These are phyloP conservation scores for Boletus sp. DNA, from an alignment of 1,284 basidiomycete species.

Conservation along the genomic window DNA sequence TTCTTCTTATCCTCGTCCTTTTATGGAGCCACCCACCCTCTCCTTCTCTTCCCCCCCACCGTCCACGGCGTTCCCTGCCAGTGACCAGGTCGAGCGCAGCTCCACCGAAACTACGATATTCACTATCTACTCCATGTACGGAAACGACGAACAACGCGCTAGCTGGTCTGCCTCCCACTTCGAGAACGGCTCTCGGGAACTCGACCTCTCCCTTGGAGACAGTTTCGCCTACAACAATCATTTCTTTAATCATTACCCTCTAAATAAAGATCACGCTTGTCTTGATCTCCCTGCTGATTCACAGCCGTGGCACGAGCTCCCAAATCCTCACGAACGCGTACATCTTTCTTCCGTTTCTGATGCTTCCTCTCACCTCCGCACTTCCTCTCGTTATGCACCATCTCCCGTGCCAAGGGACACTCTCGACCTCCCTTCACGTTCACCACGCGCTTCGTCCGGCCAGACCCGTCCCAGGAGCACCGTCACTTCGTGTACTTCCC, in stretches of 20 bases:
- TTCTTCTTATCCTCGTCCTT: constrained; percentile 10
- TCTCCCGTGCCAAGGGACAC: constrained; percentile 19
- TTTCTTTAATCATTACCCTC: constrained; percentile 31
- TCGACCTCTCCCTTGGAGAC: constrained; percentile 40
- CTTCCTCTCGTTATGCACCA: constrained; percentile 11
- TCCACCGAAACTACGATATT: constrained; percentile 68
- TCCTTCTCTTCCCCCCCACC: constrained; percentile 42
- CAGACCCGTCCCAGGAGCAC: constrained; percentile 31
- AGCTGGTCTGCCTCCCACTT: constrained; percentile 47
- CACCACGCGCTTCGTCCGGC: constrained; percentile 29
- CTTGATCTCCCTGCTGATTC: constrained; percentile 24
- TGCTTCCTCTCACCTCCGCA: constrained; percentile 14
- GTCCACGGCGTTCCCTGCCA: no score
- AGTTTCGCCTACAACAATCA: constrained; percentile 33
- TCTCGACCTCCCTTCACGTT: constrained; percentile 33
- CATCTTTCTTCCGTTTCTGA: constrained; percentile 18
- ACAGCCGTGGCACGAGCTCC: constrained; percentile 11
- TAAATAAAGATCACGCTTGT: constrained; percentile 10
- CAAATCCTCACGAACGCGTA: constrained; percentile 26
- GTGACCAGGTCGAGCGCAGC: constrained; percentile 42
- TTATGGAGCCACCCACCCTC: constrained; percentile 52
- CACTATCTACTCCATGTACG: constrained; percentile 83
- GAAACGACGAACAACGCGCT: constrained; percentile 47
- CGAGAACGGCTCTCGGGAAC: constrained; percentile 35
- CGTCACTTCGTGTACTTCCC: constrained; percentile 36